Conservation (phyloP, 2,329 filamentous ascomycete genomes). For the Apiospora malaysiana region DNA sequence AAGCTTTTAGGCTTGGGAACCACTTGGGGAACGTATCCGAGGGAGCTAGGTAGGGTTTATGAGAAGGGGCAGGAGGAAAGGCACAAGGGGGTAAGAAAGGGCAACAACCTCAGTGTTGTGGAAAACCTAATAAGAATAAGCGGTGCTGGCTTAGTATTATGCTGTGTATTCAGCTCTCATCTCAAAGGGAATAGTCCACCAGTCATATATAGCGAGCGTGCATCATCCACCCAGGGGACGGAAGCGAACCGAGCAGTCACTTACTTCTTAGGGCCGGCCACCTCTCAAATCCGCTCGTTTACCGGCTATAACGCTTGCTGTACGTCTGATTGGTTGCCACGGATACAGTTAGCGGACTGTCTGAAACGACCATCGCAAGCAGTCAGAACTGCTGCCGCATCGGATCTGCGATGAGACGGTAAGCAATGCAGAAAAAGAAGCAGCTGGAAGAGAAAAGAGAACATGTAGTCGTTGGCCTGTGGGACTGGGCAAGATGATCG, state of each 20-base stretch:
- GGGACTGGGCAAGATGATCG: slow-evolving; percentile 6
- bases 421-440: slow-evolving; percentile 8
- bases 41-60: neutral
- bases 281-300: neutral
- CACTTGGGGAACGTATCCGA: neutral
- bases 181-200: neutral
- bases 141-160: neutral
- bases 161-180: slow-evolving; percentile 2
- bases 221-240: neutral
- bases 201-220: neutral
- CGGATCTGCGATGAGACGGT: neutral
- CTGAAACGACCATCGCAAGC: slow-evolving; percentile 15
- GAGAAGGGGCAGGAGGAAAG: neutral
- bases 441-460: neutral
- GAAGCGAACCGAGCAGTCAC: slow-evolving; percentile 6
- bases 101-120: neutral
- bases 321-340: slow-evolving; percentile 5
- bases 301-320: slow-evolving; percentile 9
- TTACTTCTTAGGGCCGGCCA: slow-evolving; percentile 2
- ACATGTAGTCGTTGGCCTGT: neutral
- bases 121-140: neutral
- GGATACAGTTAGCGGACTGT: neutral
- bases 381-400: neutral
- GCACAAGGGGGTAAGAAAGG: neutral
- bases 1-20: neutral